Base-by-base conservation (phyloP, 352 stramenopile species). In the Blastocystis sp. region DNA sequence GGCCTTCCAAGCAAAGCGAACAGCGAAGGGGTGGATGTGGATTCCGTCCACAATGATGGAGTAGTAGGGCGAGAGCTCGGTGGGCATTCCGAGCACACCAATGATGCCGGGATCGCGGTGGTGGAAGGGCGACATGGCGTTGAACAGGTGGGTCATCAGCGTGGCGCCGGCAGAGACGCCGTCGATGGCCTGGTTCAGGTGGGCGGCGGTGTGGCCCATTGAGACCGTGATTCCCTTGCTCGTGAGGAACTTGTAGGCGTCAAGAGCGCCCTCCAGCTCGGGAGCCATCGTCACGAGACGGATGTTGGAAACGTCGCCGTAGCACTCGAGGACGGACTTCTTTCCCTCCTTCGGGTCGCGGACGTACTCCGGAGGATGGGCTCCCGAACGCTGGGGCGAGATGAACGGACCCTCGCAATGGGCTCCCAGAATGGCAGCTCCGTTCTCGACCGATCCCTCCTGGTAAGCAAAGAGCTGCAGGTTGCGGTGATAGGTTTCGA, bases 391-490 rank as follows among this genome's bases (percentile, higher is more conserved):
- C 16, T 90, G 88, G 4, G 46, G 67, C 75, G 90, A 93, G 87
- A 96, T 94, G 87, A 95, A 95, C 21, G 93, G 93, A 0, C 92
- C 92, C 89, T 96, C 92, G 4, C 95, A 88, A 84, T 96, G 92
- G 51, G 94, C 86, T 0, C 92, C 92, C 38, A 96, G 85, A 38
- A 95, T 93, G 44, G 89, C 92, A 14, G 91, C 90, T 1, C 87
- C 90, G 38, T 88, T 86, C 51, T 87, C 79, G 56, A 79, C 40
- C 18, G 57, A 27, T 51, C 75, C 46, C 57, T 89, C 29, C 87
- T 90, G 65, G 84, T 88, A 76, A 11, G 51, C 29, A 69, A 78
- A 84, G 88, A 94, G 67, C 24, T 87, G 78, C 61, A 94, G 72
- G 1, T 94, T 84, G 32, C 85, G 40, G 38, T 84, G 61, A 88